Base-by-base conservation (phyloP, 2,329 filamentous ascomycete species). In the Ophiostoma ips region DNA sequence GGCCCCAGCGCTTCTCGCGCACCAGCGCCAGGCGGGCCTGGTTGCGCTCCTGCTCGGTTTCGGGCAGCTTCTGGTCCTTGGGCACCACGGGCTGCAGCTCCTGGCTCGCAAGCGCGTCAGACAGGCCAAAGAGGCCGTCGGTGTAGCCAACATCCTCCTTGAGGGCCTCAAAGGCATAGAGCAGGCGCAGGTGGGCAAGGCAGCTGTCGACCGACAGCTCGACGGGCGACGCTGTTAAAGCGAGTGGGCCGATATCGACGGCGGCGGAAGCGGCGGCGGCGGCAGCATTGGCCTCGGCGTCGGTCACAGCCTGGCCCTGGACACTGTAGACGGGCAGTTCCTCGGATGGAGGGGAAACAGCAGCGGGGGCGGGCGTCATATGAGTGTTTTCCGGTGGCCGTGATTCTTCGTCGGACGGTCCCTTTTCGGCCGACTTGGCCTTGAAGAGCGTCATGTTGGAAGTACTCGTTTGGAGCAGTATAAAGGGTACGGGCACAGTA, bases 151-250 rank as follows among this genome's bases (percentile, higher is more conserved):
- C 64, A 16, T 77, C 72, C 52, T 86, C 78, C 54, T 81, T 82
- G 49, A 90, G 65, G 33, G 71, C 71, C 55, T 84, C 75, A 51
- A 90, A 72, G 10, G 79, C 76, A 48, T 79, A 75, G 1, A 90
- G 70, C 1, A 90, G 68, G 61, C 86, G 87, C 28, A 90, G 71
- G 61, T 92, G 86, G 1, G 77, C 81, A 19, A 86, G 73, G 55
- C 82, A 86, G 38, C 78, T 71, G 53, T 81, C 71, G 5, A 62
- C 62, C 15, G 46, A 36, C 41, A 48, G 47, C n/a, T 30, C 46
- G 13, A 19, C 45, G 18, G 43, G 43, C 11, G 43, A 31, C 30
- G 43, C n/a, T n/a, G 43, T 2, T 2, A 45, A 28, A 10, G 4
- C 19, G n/a, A 45, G 43, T 15, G 37, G 43, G 24, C 41, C 31